These are phyloP conservation scores for Kluyveromyces sp. DNA, from an alignment of 1,139 yeast genomes.

Conservation along the genomic window DNA sequence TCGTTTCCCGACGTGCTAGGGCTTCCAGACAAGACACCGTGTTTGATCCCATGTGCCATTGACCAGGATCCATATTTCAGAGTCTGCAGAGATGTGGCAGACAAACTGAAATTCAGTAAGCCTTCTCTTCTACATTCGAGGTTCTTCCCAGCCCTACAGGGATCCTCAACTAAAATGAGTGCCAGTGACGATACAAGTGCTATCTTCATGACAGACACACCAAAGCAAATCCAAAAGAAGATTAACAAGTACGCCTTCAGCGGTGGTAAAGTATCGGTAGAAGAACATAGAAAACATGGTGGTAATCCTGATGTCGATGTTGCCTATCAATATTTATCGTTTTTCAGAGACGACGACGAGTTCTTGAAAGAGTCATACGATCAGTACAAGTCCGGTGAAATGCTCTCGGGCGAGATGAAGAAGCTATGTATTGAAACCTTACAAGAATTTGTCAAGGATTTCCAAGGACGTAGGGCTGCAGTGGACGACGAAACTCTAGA, in stretches of 20 bases:
- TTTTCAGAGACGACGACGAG: slow-evolving; percentile 84
- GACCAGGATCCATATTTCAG: slow-evolving; percentile 99
- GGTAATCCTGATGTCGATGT: slow-evolving; percentile 97
- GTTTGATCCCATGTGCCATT: slow-evolving; percentile 97
- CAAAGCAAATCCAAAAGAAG: slow-evolving; percentile 87
- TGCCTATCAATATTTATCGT: slow-evolving; percentile 84
- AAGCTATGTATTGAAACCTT: slow-evolving; percentile 74
- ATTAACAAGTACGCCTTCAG: slow-evolving; percentile 95
- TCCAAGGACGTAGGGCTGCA: slow-evolving; percentile 69
- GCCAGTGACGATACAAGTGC: slow-evolving; percentile 83
- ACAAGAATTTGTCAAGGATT: slow-evolving; percentile 68
- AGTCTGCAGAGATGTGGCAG: slow-evolving; percentile 96
- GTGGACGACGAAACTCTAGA: slow-evolving; percentile 64
- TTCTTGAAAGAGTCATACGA: slow-evolving; percentile 57
- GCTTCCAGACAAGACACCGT: slow-evolving; percentile 78
- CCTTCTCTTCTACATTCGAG: slow-evolving; percentile 91
- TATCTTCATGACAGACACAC: slow-evolving; percentile 91
- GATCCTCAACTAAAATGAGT: slow-evolving; percentile 93
- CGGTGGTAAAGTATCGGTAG: slow-evolving; percentile 84
- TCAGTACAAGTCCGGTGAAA: slow-evolving; percentile 70
- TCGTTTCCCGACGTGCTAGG: slow-evolving; percentile 93
- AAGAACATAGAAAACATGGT: slow-evolving; percentile 83
- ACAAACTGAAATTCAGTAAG: slow-evolving; percentile 80
- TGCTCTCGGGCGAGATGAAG: slow-evolving; percentile 92
- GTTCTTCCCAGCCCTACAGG: slow-evolving; percentile 98